Evolutionary conservation across 495 filamentous ascomycete genomes (phyloP), one percentile per base, ranked within the genome.

Genomic region (Delitschia confertaspora): DNA sequence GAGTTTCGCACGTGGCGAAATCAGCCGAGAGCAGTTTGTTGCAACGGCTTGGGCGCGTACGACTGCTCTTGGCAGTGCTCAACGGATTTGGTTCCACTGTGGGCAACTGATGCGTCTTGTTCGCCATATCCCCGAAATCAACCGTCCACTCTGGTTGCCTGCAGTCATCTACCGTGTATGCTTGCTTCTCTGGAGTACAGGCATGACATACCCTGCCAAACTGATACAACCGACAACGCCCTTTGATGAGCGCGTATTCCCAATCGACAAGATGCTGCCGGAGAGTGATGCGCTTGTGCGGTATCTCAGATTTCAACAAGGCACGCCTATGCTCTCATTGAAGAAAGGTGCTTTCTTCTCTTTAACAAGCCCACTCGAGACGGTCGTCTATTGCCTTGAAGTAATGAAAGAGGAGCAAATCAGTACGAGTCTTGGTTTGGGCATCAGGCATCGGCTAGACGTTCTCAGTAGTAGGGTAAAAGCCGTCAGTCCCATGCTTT

Each of bases 121-220:
- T 24, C 45, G 51, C 27, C 24, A 33, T 11, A 40, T 48, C 26
- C 45, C 64, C 62, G 2, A 55, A 53, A 7, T 66, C 21, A 51
- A 61, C 5, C 62, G 68, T 3, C 74, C 74, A 0, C 62, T 51
- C 16, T 78, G 74, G 74, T 76, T 73, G 69, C 52, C 70, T 18
- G 63, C 61, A 3, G 73, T 68, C 16, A 49, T 76, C 32, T 76
- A 76, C 57, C 66, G 73, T 7, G 72, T 64, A 2, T 64, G 64
- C 5, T 56, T 75, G 23, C 63, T 73, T 42, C 53, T 76, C 5
- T 76, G 73, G 71, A 55, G 58, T 0, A 48, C 33, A 16, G 35
- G 23, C 58, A 59, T 14, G 32, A 47, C 46, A 7, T 16, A 43
- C 16, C 31, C 51, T 17, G 42, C 35, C 30, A 22, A 31, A 3